A percentile compares a stretch with the other conserved stretches of the same genome.
These are phyloP conservation scores for Epichloe glyceriae DNA, from an alignment of 2,329 filamentous ascomycete genomes.

Conservation along the genomic window DNA sequence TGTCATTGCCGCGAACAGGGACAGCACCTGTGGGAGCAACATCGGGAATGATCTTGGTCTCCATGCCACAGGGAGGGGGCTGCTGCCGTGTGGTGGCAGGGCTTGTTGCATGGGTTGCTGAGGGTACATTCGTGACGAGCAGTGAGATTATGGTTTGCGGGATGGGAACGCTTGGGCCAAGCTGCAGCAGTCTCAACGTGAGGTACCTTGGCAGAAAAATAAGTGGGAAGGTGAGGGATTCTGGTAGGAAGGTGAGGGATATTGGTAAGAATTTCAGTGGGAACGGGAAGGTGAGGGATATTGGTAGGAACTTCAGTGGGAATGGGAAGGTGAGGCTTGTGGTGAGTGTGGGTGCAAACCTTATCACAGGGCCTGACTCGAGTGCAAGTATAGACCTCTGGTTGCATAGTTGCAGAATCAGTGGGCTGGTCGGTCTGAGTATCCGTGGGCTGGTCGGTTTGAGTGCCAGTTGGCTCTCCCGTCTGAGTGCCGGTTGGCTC, in stretches of 20 bases:
- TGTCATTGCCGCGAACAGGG: neutral
- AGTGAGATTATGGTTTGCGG: neutral
- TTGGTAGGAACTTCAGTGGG: neutral
- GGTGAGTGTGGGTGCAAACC: neutral
- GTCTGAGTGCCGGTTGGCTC: neutral
- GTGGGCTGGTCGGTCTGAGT: neutral
- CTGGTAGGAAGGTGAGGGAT: neutral
- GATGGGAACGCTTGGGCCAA: too few species aligned
- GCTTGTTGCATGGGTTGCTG: neutral
- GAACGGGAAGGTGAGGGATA: too few species aligned
- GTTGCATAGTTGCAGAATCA: neutral
- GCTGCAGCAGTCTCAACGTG: too few species aligned
- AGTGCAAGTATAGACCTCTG: neutral
- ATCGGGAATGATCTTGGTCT: neutral
- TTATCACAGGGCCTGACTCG: too few species aligned
- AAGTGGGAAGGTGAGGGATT: too few species aligned
- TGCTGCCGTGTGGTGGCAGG: neutral
- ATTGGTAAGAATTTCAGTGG: too few species aligned
- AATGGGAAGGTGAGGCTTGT: neutral
- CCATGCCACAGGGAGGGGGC: neutral
- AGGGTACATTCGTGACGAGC: neutral
- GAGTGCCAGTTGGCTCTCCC: neutral
- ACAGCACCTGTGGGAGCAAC: neutral
- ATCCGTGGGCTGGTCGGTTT: neutral
- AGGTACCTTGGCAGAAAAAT: too few species aligned